Evolutionary conservation across 2,329 filamentous ascomycete genomes (phyloP), one percentile per base, ranked within the genome.

Genomic region (Ophiostoma sp.): DNA sequence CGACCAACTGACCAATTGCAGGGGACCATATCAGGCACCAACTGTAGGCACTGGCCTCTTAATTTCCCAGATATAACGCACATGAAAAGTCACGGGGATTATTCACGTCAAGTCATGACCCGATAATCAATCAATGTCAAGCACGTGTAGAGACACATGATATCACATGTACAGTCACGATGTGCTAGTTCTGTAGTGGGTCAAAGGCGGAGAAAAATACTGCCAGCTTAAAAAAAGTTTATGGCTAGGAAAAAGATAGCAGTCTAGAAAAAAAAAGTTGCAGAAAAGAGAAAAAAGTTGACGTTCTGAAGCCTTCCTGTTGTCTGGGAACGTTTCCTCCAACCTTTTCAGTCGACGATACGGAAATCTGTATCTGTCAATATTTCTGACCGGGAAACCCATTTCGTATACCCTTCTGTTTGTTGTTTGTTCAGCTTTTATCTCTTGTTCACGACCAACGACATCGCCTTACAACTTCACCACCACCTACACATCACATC

Each of bases 161-260:
- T 2, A 31, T 27, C 60, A 66, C 20, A n/a, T 54, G 44, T 2
- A 0, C 5, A 1, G 39, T 67, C 13, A 44, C n/a, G 44, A 23
- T 31, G 35, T 65, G 48, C 35, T 27, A 13, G 1, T 11, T n/a
- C 17, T 6, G 5, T 23, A 27, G 4, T 31, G 17, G 27, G 36
- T 39, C 39, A 71, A 72, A 72, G 71, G 71, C 71, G 71, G 70
- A 57, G n/a, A 69, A 39, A 39, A 39, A 71, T 71, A 66, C 64
- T 69, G 70, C 72, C 72, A 72, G 70, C 70, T 70, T 69, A 71
- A 71, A 72, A 67, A 57, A 27, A 31, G 54, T 27, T 27, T 52
- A 57, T 41, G 52, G 64, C 35, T 54, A 20, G 67, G 68, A 68
- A 70, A 70, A 69, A 71, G 68, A 39, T 44, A 31, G 27, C 27